These are phyloP conservation scores for Penicillium frequentans DNA, from an alignment of 2,329 filamentous ascomycete genomes.

Conservation along the genomic window DNA sequence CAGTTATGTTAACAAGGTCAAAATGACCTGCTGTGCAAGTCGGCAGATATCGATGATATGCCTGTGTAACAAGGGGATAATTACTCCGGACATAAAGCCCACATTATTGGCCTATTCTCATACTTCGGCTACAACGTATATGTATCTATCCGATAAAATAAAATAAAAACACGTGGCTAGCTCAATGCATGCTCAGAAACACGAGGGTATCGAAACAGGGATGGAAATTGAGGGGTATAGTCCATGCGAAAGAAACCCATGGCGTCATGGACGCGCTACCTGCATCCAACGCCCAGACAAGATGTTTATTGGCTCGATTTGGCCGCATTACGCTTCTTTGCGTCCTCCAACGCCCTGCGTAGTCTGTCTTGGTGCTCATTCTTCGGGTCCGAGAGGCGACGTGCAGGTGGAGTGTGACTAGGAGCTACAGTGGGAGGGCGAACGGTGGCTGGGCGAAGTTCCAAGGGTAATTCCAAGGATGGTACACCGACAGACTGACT, in stretches of 20 bases:
- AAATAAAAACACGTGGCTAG: not conserved
- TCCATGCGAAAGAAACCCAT: constrained; percentile 19
- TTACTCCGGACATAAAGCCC: not conserved
- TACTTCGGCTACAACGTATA: not conserved
- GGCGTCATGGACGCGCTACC: constrained; percentile 10
- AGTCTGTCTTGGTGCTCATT: constrained; percentile 49
- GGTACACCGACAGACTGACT: constrained; percentile 16
- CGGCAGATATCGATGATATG: not conserved
- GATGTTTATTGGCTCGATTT: constrained; percentile 19
- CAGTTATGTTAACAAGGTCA: not conserved
- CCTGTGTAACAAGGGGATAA: not conserved
- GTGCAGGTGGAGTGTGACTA: constrained; percentile 3
- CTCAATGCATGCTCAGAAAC: not conserved
- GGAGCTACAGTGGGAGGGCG: constrained; percentile 27
- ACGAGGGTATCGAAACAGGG: not conserved
- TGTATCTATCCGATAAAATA: not conserved
- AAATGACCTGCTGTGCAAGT: too few species aligned
- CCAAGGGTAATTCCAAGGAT: constrained; percentile 21
- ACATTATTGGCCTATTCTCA: not conserved
- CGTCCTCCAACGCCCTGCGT: constrained; percentile 53
- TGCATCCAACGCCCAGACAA: not conserved
- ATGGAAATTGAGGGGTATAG: constrained; percentile 3
- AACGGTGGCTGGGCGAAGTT: constrained; percentile 28
- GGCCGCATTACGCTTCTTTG: constrained; percentile 54
- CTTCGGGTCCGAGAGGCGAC: constrained; percentile 27